Conservation (phyloP, 2,329 filamentous ascomycete species). For the Aspergillus sp. region DNA sequence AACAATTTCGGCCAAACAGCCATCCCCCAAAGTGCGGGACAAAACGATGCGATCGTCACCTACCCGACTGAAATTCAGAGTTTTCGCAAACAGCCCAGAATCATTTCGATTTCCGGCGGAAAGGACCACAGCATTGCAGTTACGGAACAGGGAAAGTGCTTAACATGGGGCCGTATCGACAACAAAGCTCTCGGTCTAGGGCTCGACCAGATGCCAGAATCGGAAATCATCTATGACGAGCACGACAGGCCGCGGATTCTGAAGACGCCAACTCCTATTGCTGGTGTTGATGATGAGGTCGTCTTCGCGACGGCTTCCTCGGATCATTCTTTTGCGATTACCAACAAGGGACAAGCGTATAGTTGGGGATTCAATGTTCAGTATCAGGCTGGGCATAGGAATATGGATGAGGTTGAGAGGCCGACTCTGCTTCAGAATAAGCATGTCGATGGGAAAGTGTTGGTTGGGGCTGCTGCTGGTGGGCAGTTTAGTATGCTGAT, state of each 20-base stretch:
- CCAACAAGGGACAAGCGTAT: constrained; percentile 62
- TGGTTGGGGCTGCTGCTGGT: constrained; percentile 67
- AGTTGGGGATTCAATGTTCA: constrained; percentile 80
- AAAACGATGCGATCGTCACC: constrained; percentile 37
- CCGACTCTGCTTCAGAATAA: constrained; percentile 68
- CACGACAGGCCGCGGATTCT: constrained; percentile 10
- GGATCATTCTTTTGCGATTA: constrained; percentile 71
- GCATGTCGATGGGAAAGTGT: constrained; percentile 64
- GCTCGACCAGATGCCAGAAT: constrained; percentile 3
- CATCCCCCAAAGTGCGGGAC: constrained; percentile 54
- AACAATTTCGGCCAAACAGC: constrained; percentile 78
- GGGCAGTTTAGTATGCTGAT: constrained; percentile 56
- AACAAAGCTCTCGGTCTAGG: constrained; percentile 11
- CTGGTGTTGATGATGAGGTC: constrained; percentile 2
- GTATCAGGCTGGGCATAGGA: constrained; percentile 59
- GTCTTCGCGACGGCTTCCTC: constrained; percentile 2
- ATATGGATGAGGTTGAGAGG: constrained; percentile 54
- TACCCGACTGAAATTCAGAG: constrained; percentile 6
- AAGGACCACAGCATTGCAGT: constrained; percentile 15
- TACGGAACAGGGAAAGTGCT: constrained; percentile 9
- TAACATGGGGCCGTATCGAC: constrained; percentile 16
- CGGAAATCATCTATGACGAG: constrained; percentile 6
- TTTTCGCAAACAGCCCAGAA: constrained; percentile 3
- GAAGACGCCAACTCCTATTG: constrained; percentile 4
- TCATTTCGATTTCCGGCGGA: constrained; percentile 9